Percentiles rank a stretch among this genome's conserved stretches.
Evolutionary conservation across 805 yeast species (phyloP).

Genomic region (Tetrapisispora phaffii): DNA sequence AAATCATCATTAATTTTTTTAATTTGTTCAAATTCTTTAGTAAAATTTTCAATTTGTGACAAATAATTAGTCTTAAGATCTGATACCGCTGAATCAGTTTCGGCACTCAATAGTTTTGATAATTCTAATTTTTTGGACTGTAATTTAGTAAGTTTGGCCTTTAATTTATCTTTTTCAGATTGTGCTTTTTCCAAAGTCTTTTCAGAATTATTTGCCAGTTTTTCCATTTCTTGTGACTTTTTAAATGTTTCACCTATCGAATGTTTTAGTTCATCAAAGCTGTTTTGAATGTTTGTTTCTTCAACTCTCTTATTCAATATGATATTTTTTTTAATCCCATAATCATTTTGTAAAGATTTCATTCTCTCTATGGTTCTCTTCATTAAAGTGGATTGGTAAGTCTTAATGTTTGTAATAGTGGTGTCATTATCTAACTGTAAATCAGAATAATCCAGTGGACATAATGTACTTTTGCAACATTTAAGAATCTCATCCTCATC

Average conservation of each 20-base stretch:
- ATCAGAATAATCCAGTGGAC: constrained; percentile 7
- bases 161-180: constrained; percentile 13
- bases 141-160: constrained; percentile 7
- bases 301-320: constrained; percentile 25
- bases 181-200: constrained; percentile 18
- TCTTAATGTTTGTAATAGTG: constrained; percentile 15
- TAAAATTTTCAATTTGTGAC: neutral
- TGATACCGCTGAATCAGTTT: constrained; percentile 9
- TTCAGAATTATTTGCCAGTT: constrained; percentile 15
- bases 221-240: constrained; percentile 19
- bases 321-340: constrained; percentile 11
- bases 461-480: constrained; percentile 4
- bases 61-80: neutral
- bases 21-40: constrained; percentile 34
- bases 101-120: neutral
- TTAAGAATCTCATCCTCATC: neutral
- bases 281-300: constrained; percentile 34
- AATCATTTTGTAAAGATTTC: constrained; percentile 21
- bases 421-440: constrained; percentile 3
- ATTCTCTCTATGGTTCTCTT: constrained; percentile 30
- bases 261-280: constrained; percentile 32
- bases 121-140: constrained; percentile 7
- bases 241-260: constrained; percentile 36
- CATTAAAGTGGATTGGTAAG: constrained; percentile 33
- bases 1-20: constrained; percentile 41